phyloP scores from a whole-genome alignment of 1,284 basidiomycete genomes.

The Meira miltonrushii region DNA sequence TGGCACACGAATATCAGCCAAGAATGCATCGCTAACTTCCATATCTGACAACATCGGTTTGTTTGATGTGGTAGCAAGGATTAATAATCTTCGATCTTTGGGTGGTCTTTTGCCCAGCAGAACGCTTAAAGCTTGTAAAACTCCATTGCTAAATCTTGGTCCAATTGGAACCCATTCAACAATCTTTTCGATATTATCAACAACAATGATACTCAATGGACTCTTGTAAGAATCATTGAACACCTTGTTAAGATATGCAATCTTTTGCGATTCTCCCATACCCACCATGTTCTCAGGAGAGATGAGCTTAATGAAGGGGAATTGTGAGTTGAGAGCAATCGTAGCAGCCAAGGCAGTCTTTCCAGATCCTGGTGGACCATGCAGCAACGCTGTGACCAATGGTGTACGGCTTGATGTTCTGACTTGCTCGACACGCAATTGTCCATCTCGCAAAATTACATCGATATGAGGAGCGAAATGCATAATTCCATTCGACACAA shows the following conservation, averaged over 20 bases:
- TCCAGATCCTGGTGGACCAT: constrained; percentile 81
- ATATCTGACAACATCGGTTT: constrained; percentile 82
- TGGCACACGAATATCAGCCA: constrained; percentile 79
- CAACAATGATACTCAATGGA: constrained; percentile 88
- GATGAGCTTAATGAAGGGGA: constrained; percentile 96
- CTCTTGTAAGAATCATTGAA: constrained; percentile 97
- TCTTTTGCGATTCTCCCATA: constrained; percentile 82
- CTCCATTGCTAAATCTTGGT: constrained; percentile 87
- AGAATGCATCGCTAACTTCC: constrained; percentile 81
- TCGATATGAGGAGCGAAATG: constrained; percentile 73
- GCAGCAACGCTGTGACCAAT: constrained; percentile 81
- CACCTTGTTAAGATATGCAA: constrained; percentile 83
- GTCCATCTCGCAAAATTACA: constrained; percentile 75
- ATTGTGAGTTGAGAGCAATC: constrained; percentile 85
- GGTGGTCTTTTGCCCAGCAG: constrained; percentile 84
- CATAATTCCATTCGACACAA: constrained; percentile 95
- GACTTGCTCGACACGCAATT: constrained; percentile 91
- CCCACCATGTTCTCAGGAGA: constrained; percentile 97
- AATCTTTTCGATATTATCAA: constrained; percentile 62
- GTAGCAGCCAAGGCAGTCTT: constrained; percentile 94
- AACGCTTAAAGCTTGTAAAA: constrained; percentile 85
- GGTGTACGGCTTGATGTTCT: constrained; percentile 82
- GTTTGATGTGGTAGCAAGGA: constrained; percentile 88
- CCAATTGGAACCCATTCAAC: constrained; percentile 87
- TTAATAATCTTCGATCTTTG: constrained; percentile 86